These are phyloP conservation scores for Blastomyces silverae DNA, from an alignment of 2,329 filamentous ascomycete genomes.

Conservation along the genomic window DNA sequence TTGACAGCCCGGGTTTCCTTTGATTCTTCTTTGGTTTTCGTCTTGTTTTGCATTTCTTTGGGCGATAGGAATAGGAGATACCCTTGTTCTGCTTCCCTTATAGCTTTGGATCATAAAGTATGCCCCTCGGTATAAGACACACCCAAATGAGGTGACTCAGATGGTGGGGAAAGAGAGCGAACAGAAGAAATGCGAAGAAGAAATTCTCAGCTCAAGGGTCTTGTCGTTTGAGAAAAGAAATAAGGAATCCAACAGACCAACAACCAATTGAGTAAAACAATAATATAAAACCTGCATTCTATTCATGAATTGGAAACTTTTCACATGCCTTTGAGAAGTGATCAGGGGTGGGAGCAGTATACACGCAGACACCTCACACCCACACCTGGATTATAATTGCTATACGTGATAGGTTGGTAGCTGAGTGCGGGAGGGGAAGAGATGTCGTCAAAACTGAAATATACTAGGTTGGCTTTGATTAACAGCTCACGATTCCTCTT, in stretches of 20 bases:
- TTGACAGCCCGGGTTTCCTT: not conserved
- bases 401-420: not conserved
- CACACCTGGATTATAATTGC: not conserved
- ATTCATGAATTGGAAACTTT: slow-evolving; percentile 1
- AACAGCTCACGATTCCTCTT: not conserved
- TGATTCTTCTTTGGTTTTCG: not conserved
- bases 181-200: not conserved
- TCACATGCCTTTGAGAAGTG: not conserved
- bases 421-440: too few relatives aligned
- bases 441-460: not conserved
- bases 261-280: too few relatives aligned
- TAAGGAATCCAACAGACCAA: not conserved
- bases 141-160: not conserved
- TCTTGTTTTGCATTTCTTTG: not conserved
- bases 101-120: not conserved
- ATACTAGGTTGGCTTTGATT: not conserved
- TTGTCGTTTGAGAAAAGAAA: not conserved
- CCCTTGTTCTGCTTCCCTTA: not conserved
- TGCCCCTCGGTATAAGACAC: not conserved
- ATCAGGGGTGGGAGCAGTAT: not conserved
- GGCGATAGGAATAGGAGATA: slow-evolving; percentile 7
- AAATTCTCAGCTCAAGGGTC: not conserved
- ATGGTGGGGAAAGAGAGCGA: not conserved
- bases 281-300: not conserved
- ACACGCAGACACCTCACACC: slow-evolving; percentile 2